Evolutionary conservation across 2,329 filamentous ascomycete genomes (phyloP).

Genomic region (Clonostachys rosea): DNA sequence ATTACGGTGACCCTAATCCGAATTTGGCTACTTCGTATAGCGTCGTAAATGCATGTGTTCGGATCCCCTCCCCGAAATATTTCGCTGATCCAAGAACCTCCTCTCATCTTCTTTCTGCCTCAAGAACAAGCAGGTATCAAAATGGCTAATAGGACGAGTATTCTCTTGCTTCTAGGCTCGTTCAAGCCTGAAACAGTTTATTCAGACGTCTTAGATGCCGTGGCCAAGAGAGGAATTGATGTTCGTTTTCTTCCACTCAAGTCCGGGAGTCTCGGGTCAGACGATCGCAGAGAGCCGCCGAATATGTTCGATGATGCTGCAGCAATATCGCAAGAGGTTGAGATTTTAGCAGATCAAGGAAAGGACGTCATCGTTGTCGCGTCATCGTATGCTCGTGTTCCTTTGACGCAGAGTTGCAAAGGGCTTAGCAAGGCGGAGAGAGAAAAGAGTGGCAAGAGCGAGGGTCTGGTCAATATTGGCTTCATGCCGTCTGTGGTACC

Average conservation of each 20-base stretch:
- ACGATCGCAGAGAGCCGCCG: constrained; percentile 2
- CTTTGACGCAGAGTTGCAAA: constrained; percentile 16
- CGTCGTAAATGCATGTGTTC: no score
- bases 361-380: constrained; percentile 2
- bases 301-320: constrained; percentile 27
- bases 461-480: constrained; percentile 24
- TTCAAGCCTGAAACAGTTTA: neutral
- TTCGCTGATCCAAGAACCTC: no score
- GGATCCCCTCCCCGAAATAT: no score
- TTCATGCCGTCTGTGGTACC: constrained; percentile 17
- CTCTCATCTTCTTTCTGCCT: no score
- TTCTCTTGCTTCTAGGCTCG: neutral
- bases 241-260: neutral
- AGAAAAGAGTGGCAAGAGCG: constrained; percentile 22
- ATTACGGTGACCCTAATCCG: no score
- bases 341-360: constrained; percentile 22
- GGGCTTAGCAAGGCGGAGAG: constrained; percentile 25
- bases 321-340: constrained; percentile 19
- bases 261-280: neutral
- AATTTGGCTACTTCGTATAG: no score
- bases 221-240: neutral
- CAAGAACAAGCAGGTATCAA: no score
- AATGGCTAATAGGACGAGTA: neutral
- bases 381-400: constrained; percentile 1
- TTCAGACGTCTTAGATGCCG: neutral